Base-by-base conservation (phyloP, 2,329 filamentous ascomycete genomes). In the Rhinocladiella similis region DNA sequence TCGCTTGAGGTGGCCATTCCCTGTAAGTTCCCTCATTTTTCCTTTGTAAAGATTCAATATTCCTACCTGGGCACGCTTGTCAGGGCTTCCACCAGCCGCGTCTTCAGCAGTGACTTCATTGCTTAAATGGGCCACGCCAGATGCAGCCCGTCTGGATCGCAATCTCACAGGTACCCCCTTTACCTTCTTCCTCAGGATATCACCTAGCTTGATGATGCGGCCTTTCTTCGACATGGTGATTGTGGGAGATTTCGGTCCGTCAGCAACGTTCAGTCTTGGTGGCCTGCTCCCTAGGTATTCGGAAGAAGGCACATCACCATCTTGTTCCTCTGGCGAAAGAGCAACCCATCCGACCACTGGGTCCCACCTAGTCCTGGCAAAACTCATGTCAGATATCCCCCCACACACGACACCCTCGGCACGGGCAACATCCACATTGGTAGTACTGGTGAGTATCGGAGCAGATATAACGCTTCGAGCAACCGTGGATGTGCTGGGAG, bases 381-480 rank as follows among this genome's bases (percentile, higher is more conserved):
- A 56, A 12, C 36, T 35, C n/a, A 47, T 29, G 36, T 56, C 54
- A 33, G 57, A 51, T 36, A 63, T 50, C 29, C 65, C 61, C 46
- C 49, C 55, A 57, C 52, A 62, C 29, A 60, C 46, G 29, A 66
- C 59, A 18, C 60, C 56, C 47, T 66, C 64, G n/a, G 51, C 35
- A 36, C 50, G 60, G 36, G 64, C 64, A 33, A 66, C 62, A 25
- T 56, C 45, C 48, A 56, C 50, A 45, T 66, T 66, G 41, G 63
- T 63, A 20, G 64, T 65, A 38, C 63, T 66, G 29, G 61, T 65
- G 18, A 66, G 60, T 25, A 63, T 48, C n/a, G 64, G 64, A 41
- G 56, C 56, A 27, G 63, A 63, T 6, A 65, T 65, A n/a, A 61
- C 51, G 42, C 64, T 65, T 38, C 54, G 59, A 25, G 60, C 55